These are phyloP conservation scores for Eimeria falciformis DNA, from an alignment of 169 alveolate species.

Conservation along the genomic window DNA sequence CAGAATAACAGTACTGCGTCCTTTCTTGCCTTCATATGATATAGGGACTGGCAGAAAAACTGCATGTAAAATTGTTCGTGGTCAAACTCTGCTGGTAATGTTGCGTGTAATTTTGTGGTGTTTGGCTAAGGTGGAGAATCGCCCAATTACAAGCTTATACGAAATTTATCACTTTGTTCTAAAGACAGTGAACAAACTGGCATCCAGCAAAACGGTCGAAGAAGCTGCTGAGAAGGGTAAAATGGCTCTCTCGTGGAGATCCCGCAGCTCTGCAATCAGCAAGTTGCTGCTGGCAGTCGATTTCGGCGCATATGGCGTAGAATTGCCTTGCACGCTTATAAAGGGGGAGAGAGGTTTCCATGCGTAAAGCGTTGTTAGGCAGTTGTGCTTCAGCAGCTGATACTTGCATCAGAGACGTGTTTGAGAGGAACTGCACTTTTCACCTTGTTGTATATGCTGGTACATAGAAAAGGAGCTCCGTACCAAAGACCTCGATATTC, in stretches of 20 bases:
- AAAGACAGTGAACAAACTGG: constrained; percentile 34
- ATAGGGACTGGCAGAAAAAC: no score
- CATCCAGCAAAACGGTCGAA: constrained; percentile 1
- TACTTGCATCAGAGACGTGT: no score
- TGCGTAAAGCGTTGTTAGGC: not conserved
- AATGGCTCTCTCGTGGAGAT: not conserved
- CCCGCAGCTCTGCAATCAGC: no score
- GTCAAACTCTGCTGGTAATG: not conserved
- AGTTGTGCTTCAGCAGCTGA: not conserved
- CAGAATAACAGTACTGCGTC: no score
- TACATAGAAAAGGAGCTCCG: constrained; percentile 13
- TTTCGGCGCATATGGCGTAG: no score
- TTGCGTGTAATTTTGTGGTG: not conserved
- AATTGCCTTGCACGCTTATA: no score
- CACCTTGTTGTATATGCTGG: not conserved
- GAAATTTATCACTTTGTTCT: constrained; percentile 42
- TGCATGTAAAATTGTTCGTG: no score
- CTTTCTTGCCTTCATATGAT: no score
- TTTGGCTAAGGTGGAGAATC: not conserved
- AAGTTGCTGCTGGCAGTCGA: no score
- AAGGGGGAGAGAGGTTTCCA: no score
- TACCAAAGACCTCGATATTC: constrained; percentile 40
- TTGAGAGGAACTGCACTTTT: not conserved
- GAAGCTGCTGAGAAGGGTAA: constrained; percentile 35
- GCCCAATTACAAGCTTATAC: constrained; percentile 26